These are phyloP conservation scores for Apiospora aurea DNA, from an alignment of 2,329 filamentous ascomycete genomes.

Conservation along the genomic window DNA sequence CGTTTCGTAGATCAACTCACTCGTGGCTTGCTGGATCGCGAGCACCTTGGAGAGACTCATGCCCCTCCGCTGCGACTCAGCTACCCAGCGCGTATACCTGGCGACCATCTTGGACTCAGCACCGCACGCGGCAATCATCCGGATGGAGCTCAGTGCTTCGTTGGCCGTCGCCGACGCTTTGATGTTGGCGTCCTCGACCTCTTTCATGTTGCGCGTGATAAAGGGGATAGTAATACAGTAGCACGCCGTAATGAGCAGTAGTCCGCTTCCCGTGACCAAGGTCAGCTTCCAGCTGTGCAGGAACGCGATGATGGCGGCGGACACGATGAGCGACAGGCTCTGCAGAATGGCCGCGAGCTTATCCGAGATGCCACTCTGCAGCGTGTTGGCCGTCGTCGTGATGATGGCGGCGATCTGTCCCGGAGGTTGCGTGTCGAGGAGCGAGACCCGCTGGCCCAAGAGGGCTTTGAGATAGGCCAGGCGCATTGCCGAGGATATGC, in stretches of 20 bases:
- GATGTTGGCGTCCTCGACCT: constrained; percentile 60
- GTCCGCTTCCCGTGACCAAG: constrained; percentile 63
- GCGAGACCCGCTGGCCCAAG: constrained; percentile 69
- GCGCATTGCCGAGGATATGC: constrained; percentile 66
- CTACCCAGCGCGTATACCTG: constrained; percentile 62
- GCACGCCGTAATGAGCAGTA: constrained; percentile 61
- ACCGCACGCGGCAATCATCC: constrained; percentile 69
- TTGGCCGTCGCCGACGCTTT: constrained; percentile 66
- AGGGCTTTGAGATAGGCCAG: constrained; percentile 70
- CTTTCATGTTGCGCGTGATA: constrained; percentile 59
- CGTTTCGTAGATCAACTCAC: constrained; percentile 26
- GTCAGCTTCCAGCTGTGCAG: constrained; percentile 65
- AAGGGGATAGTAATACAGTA: constrained; percentile 61
- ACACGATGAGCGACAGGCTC: constrained; percentile 57
- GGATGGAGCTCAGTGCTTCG: constrained; percentile 64
- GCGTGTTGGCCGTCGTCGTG: constrained; percentile 66
- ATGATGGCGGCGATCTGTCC: constrained; percentile 68
- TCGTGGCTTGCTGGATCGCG: constrained; percentile 40
- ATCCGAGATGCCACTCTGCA: constrained; percentile 70
- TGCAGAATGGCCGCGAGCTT: constrained; percentile 66
- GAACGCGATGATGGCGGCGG: constrained; percentile 63
- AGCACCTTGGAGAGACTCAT: constrained; percentile 38
- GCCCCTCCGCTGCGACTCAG: constrained; percentile 52
- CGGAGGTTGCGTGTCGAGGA: constrained; percentile 69
- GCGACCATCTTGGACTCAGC: constrained; percentile 61